Evolutionary conservation across 2,329 filamentous ascomycete species (phyloP).

Genomic region (Colletotrichum sp.): DNA sequence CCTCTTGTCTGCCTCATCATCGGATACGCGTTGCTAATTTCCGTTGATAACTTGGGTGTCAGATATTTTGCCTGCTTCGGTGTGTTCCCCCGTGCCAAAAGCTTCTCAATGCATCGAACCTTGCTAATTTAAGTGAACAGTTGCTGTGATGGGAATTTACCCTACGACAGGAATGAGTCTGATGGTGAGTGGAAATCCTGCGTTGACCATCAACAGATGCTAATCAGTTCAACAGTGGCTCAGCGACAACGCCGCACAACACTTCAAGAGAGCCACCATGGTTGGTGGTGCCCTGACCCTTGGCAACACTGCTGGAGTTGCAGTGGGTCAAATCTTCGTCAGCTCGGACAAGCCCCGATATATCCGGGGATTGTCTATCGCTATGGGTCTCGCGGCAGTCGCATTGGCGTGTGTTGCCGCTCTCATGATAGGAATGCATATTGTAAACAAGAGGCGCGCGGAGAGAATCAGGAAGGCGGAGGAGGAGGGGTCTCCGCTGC

Average conservation of each 20-base stretch:
- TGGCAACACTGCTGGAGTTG: conserved; percentile 52
- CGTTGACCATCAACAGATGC: neutral
- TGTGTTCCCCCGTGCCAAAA: neutral
- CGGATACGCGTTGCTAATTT: conserved; percentile 32
- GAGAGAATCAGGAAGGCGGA: neutral
- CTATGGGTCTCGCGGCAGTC: conserved; percentile 29
- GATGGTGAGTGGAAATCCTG: neutral
- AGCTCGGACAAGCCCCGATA: conserved; percentile 31
- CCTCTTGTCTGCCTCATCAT: conserved; percentile 29
- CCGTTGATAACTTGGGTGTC: conserved; percentile 31
- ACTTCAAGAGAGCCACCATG: conserved; percentile 51
- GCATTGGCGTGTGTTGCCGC: conserved; percentile 29
- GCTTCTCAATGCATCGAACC: conserved; percentile 23
- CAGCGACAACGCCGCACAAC: conserved; percentile 50
- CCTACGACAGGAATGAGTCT: neutral
- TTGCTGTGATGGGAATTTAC: conserved; percentile 26
- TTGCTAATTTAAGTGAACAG: neutral
- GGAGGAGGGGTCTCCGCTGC: neutral
- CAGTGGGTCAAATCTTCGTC: conserved; percentile 50
- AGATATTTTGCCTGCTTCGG: conserved; percentile 37
- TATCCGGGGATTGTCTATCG: conserved; percentile 32
- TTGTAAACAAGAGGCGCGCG: conserved; percentile 32
- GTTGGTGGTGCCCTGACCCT: conserved; percentile 52
- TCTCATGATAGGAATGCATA: conserved; percentile 29
- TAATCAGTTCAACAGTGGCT: conserved; percentile 40